Evolutionary conservation across 768 basidiomycete genomes (phyloP), one percentile per base, ranked within the genome.

Genomic region (Mycena sanguinolenta): DNA sequence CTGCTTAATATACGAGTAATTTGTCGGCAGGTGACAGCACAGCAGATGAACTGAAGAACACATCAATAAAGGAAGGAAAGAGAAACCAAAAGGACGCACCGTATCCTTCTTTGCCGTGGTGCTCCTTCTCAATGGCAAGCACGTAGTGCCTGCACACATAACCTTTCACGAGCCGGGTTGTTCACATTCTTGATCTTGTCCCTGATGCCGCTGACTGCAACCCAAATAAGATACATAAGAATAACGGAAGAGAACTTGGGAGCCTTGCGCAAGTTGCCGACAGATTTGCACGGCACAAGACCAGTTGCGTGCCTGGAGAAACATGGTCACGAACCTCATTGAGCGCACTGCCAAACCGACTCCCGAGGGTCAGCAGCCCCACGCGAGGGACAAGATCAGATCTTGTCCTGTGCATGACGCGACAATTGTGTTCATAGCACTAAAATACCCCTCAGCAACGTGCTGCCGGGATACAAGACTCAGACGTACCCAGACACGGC

Each of bases 181-280:
- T 95, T 96, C 73, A 96, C 94, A 73, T 92, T 95, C 91, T 99
- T 99, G 88, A 99, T 98, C 90, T 99, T 99, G 91, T 99, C 97
- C 97, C 73, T n/a, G n/a, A n/a, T n/a, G n/a, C n/a, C n/a, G n/a
- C 92, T 93, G 87, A 98, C 93, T 94, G 72, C 46, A 61, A 57
- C 44, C 28, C 13, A 54, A 1, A 28, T 73, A 3, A 50, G 63
- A n/a, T n/a, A 3, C 52, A 16, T 30, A 73, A 34, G 58, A 32
- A 64, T 42, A 27, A 66, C 58, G 32, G 65, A 44, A 19, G 25
- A 27, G 36, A 46, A 16, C 83, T 96, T 96, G 88, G 97, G 97
- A 34, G 91, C 91, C 84, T 96, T 96, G 78, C 96, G 89, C 76
- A 92, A 92, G 75, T 91, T 89, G 91, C n/a, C n/a, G n/a, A n/a